A percentile compares a stretch with the other conserved stretches of the same genome.
phyloP scores from a whole-genome alignment of 192 early-diverging fungal genomes.

The Dissophora ornata region DNA sequence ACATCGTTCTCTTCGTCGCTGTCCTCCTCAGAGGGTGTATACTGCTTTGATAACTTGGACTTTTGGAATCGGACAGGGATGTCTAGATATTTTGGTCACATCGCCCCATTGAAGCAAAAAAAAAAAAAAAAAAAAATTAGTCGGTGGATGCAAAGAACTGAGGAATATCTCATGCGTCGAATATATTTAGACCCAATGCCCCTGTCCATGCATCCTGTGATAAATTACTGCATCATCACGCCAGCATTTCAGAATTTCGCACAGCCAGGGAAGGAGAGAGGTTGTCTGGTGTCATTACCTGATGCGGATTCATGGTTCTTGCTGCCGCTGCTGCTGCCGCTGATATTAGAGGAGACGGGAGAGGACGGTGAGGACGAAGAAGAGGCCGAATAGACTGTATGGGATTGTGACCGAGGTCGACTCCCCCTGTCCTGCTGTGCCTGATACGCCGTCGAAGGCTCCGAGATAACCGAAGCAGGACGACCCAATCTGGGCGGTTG shows the following conservation, averaged over 20 bases:
- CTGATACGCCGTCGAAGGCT: slow-evolving; percentile 17
- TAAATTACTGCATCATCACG: too few relatives aligned
- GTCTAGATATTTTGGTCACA: slow-evolving; percentile 7
- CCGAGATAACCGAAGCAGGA: slow-evolving; percentile 22
- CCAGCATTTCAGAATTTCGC: too few relatives aligned
- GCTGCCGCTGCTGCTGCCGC: not conserved
- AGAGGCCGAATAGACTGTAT: slow-evolving; percentile 10
- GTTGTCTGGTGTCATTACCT: too few relatives aligned
- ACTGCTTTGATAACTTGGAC: slow-evolving; percentile 52
- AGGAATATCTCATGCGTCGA: too few relatives aligned
- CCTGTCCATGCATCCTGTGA: too few relatives aligned
- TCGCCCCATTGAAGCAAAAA: too few relatives aligned
- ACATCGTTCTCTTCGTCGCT: slow-evolving; percentile 24
- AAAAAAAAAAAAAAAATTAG: too few relatives aligned
- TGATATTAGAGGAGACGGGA: not conserved
- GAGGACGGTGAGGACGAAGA: not conserved
- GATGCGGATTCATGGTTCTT: not conserved
- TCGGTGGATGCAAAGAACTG: too few relatives aligned
- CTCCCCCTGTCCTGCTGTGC: not conserved
- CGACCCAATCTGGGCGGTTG: slow-evolving; percentile 7
- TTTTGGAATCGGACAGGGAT: slow-evolving; percentile 32
- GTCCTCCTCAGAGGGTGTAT: slow-evolving; percentile 46
- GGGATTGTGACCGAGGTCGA: slow-evolving; percentile 44
- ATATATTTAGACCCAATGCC: too few relatives aligned
- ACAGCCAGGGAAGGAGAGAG: too few relatives aligned